Percentiles rank a stretch among this genome's conserved stretches.
phyloP scores from a whole-genome alignment of 208 protist genomes.

The Wallacemonas sp. region DNA sequence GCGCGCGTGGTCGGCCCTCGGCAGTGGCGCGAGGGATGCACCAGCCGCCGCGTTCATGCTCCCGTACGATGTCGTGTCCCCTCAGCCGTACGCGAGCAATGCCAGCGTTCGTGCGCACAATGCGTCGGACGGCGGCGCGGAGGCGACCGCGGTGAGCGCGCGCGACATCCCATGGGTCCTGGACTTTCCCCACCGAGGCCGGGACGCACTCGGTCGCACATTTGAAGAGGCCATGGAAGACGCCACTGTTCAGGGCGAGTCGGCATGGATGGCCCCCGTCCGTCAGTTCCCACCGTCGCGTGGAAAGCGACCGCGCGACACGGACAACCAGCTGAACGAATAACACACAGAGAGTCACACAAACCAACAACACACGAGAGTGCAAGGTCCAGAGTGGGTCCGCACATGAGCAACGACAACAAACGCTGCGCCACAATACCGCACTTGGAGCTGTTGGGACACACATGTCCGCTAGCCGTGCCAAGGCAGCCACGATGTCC shows the following conservation, averaged over 20 bases:
- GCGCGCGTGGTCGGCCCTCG: background rate
- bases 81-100: conserved; percentile 69
- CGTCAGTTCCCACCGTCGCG: background rate
- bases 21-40: background rate
- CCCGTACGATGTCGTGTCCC: conserved; percentile 64
- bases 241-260: background rate
- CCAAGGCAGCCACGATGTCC: too few relatives aligned
- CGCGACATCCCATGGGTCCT: conserved; percentile 78
- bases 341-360: too few relatives aligned
- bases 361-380: too few relatives aligned
- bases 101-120: conserved; percentile 25
- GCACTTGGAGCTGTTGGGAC: too few relatives aligned
- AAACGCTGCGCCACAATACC: too few relatives aligned
- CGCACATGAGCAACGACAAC: too few relatives aligned
- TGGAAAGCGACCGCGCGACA: conserved; percentile 22
- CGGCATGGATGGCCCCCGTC: background rate
- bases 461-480: too few relatives aligned
- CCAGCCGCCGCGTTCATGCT: conserved; percentile 27
- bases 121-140: background rate
- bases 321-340: too few relatives aligned
- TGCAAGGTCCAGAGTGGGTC: too few relatives aligned
- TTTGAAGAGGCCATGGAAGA: conserved; percentile 34
- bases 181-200: conserved; percentile 71
- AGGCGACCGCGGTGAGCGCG: conserved; percentile 19
- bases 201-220: conserved; percentile 43